A percentile compares a stretch with the other conserved stretches of the same genome.
phyloP scores from a whole-genome alignment of 345 rosid genomes.

The Capsella bursapastoris region DNA sequence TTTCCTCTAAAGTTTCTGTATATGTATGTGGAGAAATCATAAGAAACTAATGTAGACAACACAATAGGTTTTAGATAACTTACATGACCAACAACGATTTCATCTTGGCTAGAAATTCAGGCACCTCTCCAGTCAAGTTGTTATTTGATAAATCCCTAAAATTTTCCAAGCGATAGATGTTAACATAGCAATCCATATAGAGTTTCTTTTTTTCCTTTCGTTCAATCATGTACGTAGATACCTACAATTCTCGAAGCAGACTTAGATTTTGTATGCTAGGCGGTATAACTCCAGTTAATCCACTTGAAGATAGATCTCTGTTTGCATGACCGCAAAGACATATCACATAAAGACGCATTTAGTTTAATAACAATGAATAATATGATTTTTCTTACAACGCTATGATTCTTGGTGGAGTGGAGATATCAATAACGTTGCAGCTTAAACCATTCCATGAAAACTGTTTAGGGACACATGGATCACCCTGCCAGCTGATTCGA shows the following conservation, averaged over 20 bases:
- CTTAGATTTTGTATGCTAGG: conserved; percentile 41
- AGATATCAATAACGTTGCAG: conserved; percentile 33
- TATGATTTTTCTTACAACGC: conserved; percentile 47
- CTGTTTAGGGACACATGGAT: conserved; percentile 50
- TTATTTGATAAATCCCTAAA: conserved; percentile 61
- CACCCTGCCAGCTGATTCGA: conserved; percentile 54
- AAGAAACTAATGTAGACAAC: not conserved
- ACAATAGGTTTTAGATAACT: conserved; percentile 28
- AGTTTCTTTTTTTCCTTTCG: too few relatives aligned
- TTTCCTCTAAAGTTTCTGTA: conserved; percentile 52
- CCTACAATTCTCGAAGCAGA: conserved; percentile 49
- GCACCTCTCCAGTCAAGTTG: conserved; percentile 52
- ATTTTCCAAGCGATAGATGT: not conserved
- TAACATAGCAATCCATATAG: too few relatives aligned
- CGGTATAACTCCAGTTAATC: conserved; percentile 46
- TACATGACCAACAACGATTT: conserved; percentile 50
- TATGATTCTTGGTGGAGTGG: conserved; percentile 48
- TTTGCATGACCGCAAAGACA: not conserved
- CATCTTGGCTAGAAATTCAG: conserved; percentile 50
- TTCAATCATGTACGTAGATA: not conserved
- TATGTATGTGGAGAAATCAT: not conserved
- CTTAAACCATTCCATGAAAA: conserved; percentile 47
- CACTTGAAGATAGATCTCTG: conserved; percentile 51
- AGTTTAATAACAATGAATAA: too few relatives aligned
- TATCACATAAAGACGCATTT: not conserved